A percentile compares a stretch with the other conserved stretches of the same genome.
Evolutionary conservation across 2,329 filamentous ascomycete species (phyloP).

Genomic region (Lasiodiplodia theobromae): DNA sequence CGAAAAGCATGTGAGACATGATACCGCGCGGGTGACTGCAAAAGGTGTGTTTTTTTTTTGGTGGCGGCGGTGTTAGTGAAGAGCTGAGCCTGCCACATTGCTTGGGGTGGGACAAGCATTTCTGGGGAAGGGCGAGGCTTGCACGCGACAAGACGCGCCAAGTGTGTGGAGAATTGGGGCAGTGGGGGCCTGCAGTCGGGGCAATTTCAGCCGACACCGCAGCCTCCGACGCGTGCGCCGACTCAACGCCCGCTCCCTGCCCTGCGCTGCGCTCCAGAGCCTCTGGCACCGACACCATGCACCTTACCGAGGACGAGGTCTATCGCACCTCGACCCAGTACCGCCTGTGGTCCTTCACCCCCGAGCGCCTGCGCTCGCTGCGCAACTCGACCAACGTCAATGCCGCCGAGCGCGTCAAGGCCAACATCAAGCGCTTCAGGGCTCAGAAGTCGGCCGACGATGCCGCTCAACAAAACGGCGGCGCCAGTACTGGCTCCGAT

Average conservation of each 20-base stretch:
- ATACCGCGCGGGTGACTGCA: background rate
- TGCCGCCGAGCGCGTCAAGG: constrained; percentile 72
- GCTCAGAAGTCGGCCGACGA: constrained; percentile 49
- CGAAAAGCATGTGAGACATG: background rate
- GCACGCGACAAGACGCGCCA: constrained; percentile 13
- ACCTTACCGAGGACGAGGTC: constrained; percentile 84
- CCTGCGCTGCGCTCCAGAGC: background rate
- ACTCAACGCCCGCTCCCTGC: constrained; percentile 19
- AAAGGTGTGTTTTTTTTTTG: background rate
- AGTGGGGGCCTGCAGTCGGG: background rate
- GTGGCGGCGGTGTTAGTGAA: background rate
- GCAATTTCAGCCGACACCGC: constrained; percentile 8
- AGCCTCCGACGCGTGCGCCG: constrained; percentile 6
- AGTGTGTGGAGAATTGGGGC: background rate
- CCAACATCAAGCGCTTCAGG: constrained; percentile 59
- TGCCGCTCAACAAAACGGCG: constrained; percentile 36
- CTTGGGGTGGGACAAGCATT: constrained; percentile 16
- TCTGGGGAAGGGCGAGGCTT: background rate
- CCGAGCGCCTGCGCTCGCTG: constrained; percentile 71
- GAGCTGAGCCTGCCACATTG: background rate
- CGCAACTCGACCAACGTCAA: constrained; percentile 80
- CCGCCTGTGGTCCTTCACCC: constrained; percentile 90
- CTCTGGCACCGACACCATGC: constrained; percentile 37
- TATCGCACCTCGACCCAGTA: constrained; percentile 92
- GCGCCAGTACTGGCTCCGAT: constrained; percentile 45